Evolutionary conservation across 1,284 basidiomycete species (phyloP), one percentile per base, ranked within the genome.

Genomic region (Ustilago sp.): DNA sequence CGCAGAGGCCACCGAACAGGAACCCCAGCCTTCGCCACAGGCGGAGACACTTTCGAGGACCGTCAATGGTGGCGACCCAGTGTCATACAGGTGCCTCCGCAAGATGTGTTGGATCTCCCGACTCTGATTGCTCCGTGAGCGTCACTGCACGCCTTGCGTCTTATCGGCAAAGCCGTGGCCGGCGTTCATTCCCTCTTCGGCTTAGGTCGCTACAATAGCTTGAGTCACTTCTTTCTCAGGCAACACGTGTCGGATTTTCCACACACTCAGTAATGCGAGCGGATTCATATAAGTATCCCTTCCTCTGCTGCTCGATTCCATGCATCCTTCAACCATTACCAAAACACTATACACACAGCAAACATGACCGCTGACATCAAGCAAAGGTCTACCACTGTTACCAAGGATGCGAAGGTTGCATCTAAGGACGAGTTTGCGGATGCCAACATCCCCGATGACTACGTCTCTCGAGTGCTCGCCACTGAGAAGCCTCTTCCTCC

Each of bases 371-470:
- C 74, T 43, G 71, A 77, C 59, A 61, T 77, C 39, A 77, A 77
- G 68, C 71, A 74, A 61, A 67, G 75, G 59, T 60, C 74, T 13
- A 59, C 66, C 32, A 61, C 65, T 50, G 67, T 63, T 35, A 63
- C 57, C 43, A 68, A 68, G 75, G 70, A 73, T 62, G 70, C 63
- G 63, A 63, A 65, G 63, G 72, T 68, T 58, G 81, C 79, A 67
- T 65, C 68, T 19, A 74, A 71, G 57, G 75, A 77, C 58, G 75
- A 77, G 64, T 71, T 68, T 35, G 76, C 79, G 54, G 81, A 83
- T 55, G 74, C 64, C 43, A 80, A 82, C 71, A 81, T 83, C 59
- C 80, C 80, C 19, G 81, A 83, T 56, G 81, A 83, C 68, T 83
- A 83, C 53, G 81, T 83, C 34, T 78, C 81, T 51, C 68, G 81